Evolutionary conservation across 2,329 filamentous ascomycete genomes (phyloP).

Genomic region (Aureobasidium sp.): DNA sequence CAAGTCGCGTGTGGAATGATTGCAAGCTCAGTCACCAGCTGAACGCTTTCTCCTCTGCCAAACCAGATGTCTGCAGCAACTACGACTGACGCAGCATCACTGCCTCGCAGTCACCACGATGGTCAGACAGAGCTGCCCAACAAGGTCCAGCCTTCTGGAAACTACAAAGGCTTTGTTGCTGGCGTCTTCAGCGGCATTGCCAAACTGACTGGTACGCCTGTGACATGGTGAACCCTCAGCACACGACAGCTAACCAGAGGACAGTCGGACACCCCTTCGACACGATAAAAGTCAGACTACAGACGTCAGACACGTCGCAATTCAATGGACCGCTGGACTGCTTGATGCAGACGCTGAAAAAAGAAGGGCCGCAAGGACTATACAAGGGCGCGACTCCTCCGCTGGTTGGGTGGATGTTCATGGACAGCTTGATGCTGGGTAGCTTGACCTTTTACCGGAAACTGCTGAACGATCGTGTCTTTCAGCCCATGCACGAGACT

Average conservation of each 20-base stretch:
- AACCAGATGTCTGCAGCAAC: background rate
- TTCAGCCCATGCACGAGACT: conserved; percentile 44
- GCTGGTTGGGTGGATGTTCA: conserved; percentile 95
- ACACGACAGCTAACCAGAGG: background rate
- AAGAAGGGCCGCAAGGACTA: conserved; percentile 76
- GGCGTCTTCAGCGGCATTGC: conserved; percentile 93
- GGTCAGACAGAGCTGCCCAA: conserved; percentile 18
- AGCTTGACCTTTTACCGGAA: conserved; percentile 86
- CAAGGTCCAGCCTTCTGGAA: conserved; percentile 30
- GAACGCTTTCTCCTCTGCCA: background rate
- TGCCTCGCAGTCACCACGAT: conserved; percentile 14
- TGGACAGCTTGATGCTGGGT: conserved; percentile 90
- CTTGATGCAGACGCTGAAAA: conserved; percentile 71
- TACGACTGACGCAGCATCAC: background rate
- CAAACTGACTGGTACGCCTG: conserved; percentile 67
- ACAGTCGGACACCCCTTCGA: conserved; percentile 70
- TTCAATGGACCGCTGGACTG: conserved; percentile 87
- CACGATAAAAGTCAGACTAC: conserved; percentile 91
- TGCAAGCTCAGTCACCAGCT: background rate
- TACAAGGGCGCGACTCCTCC: conserved; percentile 90
- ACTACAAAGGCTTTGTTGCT: conserved; percentile 94
- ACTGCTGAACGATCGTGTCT: conserved; percentile 73
- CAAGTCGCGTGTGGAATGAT: background rate
- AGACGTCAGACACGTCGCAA: conserved; percentile 69
- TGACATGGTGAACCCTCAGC: background rate